A percentile compares a stretch with the other conserved stretches of the same genome.
phyloP scores from a whole-genome alignment of 495 filamentous ascomycete genomes.

The Clohesyomyces aquaticus region DNA sequence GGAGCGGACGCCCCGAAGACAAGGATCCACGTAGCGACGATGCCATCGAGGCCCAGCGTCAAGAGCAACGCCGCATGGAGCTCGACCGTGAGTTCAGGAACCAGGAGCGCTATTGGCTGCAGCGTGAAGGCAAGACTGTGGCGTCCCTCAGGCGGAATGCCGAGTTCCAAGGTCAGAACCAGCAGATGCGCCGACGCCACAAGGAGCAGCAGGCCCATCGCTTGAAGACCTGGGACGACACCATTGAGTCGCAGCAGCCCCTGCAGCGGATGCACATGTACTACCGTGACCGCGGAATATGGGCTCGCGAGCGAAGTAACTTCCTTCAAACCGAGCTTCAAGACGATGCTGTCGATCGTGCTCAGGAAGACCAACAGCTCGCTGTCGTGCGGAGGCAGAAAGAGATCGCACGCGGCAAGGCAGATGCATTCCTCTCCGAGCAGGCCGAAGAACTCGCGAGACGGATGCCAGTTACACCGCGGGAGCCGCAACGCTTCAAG shows the following conservation, averaged over 20 bases:
- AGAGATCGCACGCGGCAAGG: constrained; percentile 81
- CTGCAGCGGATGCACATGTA: constrained; percentile 75
- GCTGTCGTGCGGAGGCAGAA: constrained; percentile 69
- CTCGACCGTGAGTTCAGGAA: constrained; percentile 82
- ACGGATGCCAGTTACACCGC: constrained; percentile 56
- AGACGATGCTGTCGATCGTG: constrained; percentile 80
- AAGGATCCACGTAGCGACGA: constrained; percentile 87
- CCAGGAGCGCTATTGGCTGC: constrained; percentile 86
- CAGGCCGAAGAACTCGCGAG: constrained; percentile 80
- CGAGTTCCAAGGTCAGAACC: constrained; percentile 73
- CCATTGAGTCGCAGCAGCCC: constrained; percentile 70
- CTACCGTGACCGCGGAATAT: constrained; percentile 80
- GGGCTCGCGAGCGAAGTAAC: constrained; percentile 77
- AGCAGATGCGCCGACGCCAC: constrained; percentile 57
- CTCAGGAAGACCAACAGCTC: constrained; percentile 73
- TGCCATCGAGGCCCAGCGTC: constrained; percentile 74
- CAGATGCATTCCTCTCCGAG: constrained; percentile 88
- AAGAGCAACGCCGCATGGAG: constrained; percentile 71
- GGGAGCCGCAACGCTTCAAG: constrained; percentile 87
- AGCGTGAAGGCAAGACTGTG: constrained; percentile 79
- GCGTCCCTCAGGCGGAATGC: constrained; percentile 83
- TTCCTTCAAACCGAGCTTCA: constrained; percentile 73
- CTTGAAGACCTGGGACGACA: constrained; percentile 86
- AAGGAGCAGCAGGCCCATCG: constrained; percentile 71
- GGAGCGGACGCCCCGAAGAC: constrained; percentile 74